Evolutionary conservation across 1,284 basidiomycete species (phyloP).

Genomic region (Calocybe gambosa): DNA sequence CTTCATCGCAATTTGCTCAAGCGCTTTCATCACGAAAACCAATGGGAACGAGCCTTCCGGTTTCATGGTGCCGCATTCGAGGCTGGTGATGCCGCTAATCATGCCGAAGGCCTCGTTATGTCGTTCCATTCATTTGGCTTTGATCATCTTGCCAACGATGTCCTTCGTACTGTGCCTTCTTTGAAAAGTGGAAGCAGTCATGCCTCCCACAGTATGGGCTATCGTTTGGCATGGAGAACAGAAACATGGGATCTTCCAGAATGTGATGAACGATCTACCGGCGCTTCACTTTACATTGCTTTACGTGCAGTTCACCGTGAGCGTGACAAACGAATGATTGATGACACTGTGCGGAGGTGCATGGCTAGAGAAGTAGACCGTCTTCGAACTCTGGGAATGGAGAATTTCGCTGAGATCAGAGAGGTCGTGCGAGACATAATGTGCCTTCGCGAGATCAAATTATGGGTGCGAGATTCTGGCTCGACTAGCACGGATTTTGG

Average conservation of each 20-base stretch:
- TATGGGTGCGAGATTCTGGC: slow-evolving; percentile 41
- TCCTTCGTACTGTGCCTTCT: slow-evolving; percentile 40
- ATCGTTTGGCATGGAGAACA: slow-evolving; percentile 85
- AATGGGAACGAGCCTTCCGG: slow-evolving; percentile 87
- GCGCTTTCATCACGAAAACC: slow-evolving; percentile 86
- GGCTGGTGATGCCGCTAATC: slow-evolving; percentile 36
- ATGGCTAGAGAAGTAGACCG: slow-evolving; percentile 58
- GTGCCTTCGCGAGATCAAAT: slow-evolving; percentile 69
- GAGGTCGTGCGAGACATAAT: slow-evolving; percentile 64
- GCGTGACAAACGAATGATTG: slow-evolving; percentile 46
- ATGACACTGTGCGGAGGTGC: slow-evolving; percentile 42
- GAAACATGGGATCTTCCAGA: slow-evolving; percentile 91
- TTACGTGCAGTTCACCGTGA: slow-evolving; percentile 76
- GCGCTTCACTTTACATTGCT: slow-evolving; percentile 69
- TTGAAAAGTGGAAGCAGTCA: slow-evolving; percentile 23
- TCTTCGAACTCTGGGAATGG: slow-evolving; percentile 63
- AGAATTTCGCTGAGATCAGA: slow-evolving; percentile 73
- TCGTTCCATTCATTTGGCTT: slow-evolving; percentile 88
- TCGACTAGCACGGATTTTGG: slow-evolving; percentile 34
- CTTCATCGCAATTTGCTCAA: slow-evolving; percentile 74
- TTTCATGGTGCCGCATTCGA: slow-evolving; percentile 86
- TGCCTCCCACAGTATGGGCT: slow-evolving; percentile 52
- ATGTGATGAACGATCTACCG: slow-evolving; percentile 37
- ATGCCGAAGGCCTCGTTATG: slow-evolving; percentile 56
- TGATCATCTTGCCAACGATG: slow-evolving; percentile 68